Evolutionary conservation across 176 grass and related monocot genomes (phyloP), one percentile per base, ranked within the genome.

Genomic region (Aegilops sharonensis): DNA sequence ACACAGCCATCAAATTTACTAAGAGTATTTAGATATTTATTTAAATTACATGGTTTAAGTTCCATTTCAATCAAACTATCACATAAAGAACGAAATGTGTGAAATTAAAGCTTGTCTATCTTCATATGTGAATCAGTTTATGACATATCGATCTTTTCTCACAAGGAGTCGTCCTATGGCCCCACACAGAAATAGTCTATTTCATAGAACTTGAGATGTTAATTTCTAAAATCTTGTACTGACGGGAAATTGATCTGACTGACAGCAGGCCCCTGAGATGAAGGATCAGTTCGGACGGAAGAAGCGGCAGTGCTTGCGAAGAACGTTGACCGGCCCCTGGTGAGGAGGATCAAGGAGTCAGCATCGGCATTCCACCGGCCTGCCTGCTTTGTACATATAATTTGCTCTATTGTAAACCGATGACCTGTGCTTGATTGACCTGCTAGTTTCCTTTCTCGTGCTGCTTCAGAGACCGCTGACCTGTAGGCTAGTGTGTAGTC

Each of bases 271-370:
- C 56, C 43, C 79, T 36, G 87, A 93, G 67, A 76, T 80, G 9
- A 91, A 88, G 40, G 83, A 93, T 89, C 89, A 84, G 37, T 88
- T 91, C 9, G 56, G 68, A 36, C 82, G 82, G 59, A 85, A 82
- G 39, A 98, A 95, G 84, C 86, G 85, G 8, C 32, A 81, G 23
- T 91, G 95, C 87, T 85, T 98, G 89, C 83, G 91, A 89, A 95
- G 95, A 90, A 98, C 95, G 82, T 50, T 93, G 70, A 95, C 92
- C 40, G 92, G 90, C 17, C 92, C 94, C 2, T 94, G 94, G 94
- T 97, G 85, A 92, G 75, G 85, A 74, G 75, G 85, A 74, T 68
- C 8, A 9, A 62, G 83, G 24, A 68, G 76, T 21, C 42, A 10
- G 6, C 70, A 21, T 31, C 57, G 57, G 27, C 32, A 59, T 34